Evolutionary conservation across 1,139 yeast species (phyloP), one percentile per base, ranked within the genome.

Genomic region (Hyphopichia buzzinii): DNA sequence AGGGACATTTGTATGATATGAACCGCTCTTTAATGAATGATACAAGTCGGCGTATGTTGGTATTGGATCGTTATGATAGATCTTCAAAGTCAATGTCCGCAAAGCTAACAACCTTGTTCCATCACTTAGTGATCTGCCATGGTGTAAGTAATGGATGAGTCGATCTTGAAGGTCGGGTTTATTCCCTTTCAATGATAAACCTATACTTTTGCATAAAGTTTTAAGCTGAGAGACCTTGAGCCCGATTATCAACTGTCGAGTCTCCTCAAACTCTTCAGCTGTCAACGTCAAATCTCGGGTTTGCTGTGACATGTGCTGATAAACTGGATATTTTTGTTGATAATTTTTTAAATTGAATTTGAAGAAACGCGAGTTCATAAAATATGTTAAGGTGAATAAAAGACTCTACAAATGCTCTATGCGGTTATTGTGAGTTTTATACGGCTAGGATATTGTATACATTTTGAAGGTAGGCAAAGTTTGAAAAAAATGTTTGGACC

Each of bases 161-260:
- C 83, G 58, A 17, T 70, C 74, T 34, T 68, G 66, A 12, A 80
- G 49, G 24, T 77, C 81, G 10, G 66, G 65, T 50, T 79, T 80
- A 29, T 73, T 58, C 1, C 86, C 86, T 3, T 67, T 47, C 4
- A 66, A 49, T 1, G 72, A 57, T 12, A 78, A 53, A 2, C 71
- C 73, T 19, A 78, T 48, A 2, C 77, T 49, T 33, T 74, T 58
- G 28, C 77, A 71, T 1, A 78, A 48, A 24, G 56, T 66, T 52
- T 76, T 80, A 43, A 72, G 59, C 38, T 52, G 57, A 6, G 57
- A 48, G 24, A 52, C 59, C 40, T 46, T 58, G 49, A 49, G 47
- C 28, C 35, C 33, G 10, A 34, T 27, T 15, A 53, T 31, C 15
- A 26, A 23, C 17, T 8, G 17, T 19, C 16, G 16, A 13, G 40